Conservation (phyloP, 164 flowering plant species). For the Tetrastigma voinierianum region DNA sequence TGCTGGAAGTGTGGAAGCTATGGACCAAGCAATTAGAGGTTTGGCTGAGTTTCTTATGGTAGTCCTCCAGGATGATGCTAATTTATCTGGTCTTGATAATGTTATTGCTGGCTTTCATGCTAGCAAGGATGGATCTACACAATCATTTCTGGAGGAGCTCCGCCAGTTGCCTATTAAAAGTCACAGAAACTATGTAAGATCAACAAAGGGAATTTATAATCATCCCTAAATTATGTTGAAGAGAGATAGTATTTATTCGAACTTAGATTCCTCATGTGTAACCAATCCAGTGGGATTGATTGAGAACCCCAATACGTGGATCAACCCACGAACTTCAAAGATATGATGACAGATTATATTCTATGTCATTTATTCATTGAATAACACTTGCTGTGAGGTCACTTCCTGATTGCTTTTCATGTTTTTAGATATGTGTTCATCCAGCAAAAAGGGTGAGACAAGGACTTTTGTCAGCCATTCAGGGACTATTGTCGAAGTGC, state of each 20-base stretch:
- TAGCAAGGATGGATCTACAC: conserved; percentile 28
- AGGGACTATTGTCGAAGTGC: conserved; percentile 62
- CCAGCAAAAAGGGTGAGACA: conserved; percentile 63
- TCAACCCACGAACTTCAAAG: too few species aligned
- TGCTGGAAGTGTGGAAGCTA: conserved; percentile 79
- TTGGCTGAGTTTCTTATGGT: conserved; percentile 79
- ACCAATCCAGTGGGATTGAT: too few species aligned
- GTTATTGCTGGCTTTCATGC: conserved; percentile 12
- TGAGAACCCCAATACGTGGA: too few species aligned
- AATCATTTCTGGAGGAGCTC: conserved; percentile 61
- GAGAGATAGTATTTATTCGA: too few species aligned
- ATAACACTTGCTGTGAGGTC: too few species aligned
- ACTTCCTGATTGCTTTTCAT: neutral
- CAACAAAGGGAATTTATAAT: too few species aligned
- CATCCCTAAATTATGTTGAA: too few species aligned
- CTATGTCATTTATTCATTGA: too few species aligned
- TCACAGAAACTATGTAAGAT: conserved; percentile 20
- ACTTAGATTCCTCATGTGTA: too few species aligned
- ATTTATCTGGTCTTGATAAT: conserved; percentile 34
- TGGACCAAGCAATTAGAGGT: conserved; percentile 73
- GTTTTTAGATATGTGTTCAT: conserved; percentile 70
- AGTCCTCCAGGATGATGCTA: conserved; percentile 72
- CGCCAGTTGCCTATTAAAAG: conserved; percentile 48
- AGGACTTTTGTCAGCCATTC: conserved; percentile 63
- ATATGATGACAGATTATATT: too few species aligned